A percentile compares a stretch with the other conserved stretches of the same genome.
Conservation (phyloP, 192 early-diverging fungal species). For the Gigaspora rosea region DNA sequence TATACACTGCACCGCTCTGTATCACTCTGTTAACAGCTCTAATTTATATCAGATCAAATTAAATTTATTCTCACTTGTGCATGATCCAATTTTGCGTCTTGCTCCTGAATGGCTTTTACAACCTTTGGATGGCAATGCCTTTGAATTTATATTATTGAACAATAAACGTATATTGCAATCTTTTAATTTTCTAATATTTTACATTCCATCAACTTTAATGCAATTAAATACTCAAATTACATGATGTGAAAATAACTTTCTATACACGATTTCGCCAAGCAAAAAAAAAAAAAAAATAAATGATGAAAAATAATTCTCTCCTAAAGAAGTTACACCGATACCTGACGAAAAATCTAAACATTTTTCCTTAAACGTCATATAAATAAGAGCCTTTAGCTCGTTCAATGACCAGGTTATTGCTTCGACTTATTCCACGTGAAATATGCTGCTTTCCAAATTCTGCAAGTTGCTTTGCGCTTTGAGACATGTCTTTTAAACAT, state of each 20-base stretch:
- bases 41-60: too few species aligned
- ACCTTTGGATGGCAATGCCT: conserved; percentile 51
- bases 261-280: too few species aligned
- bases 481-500: too few species aligned
- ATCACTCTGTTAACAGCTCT: too few species aligned
- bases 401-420: conserved; percentile 41
- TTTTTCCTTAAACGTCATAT: conserved; percentile 42
- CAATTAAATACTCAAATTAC: too few species aligned
- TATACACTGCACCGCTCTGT: too few species aligned
- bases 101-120: conserved; percentile 53
- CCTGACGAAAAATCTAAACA: conserved; percentile 48
- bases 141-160: conserved; percentile 20
- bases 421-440: conserved; percentile 41
- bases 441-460: conserved; percentile 46
- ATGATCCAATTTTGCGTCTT: conserved; percentile 43
- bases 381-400: conserved; percentile 43
- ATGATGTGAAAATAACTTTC: too few species aligned
- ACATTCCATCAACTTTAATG: too few species aligned
- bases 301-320: conserved; percentile 12
- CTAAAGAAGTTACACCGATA: conserved; percentile 49
- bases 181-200: too few species aligned
- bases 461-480: conserved; percentile 34
- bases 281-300: too few species aligned
- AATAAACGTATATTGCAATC: too few species aligned
- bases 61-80: conserved; percentile 37